Evolutionary conservation across 768 basidiomycete species (phyloP), one percentile per base, ranked within the genome.

Genomic region (Hygrocybe punicea): DNA sequence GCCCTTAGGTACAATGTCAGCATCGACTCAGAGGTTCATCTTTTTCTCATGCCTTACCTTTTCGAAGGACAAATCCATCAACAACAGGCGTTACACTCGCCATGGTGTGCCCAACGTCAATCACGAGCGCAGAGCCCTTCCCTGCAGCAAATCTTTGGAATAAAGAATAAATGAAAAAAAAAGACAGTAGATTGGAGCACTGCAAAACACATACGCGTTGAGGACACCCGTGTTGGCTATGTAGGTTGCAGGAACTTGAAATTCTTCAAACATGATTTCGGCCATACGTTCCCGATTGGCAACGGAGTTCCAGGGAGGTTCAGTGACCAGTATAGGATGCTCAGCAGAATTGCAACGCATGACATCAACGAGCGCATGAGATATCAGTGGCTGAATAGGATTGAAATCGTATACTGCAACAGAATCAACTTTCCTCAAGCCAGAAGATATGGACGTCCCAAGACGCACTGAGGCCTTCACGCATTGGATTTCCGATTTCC

Each of bases 261-360:
- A 96, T 63, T 96, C 89, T 72, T 99, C 97, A 65, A 98, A 98
- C 86, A 97, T 91, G 47, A 97, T 89, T 74, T 98, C 93, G 10
- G 93, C 91, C 87, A 98, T 91, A 54, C 88, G 82, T 75, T 98
- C 93, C 58, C 96, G 78, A 67, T 97, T 93, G n/a, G 85, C 85
- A 19, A 85, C 78, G 0, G 93, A 91, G 69, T 98, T 98, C 97
- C 97, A 99, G 3, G 94, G 87, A 6, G 94, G 89, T 69, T 99
- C 97, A 0, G 97, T 98, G 7, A 94, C 83, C 40, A 99, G 82
- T 42, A 98, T 73, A 1, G 97, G 97, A 66, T 97, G 95, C 63
- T 98, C 93, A 4, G 85, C 74, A 3, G 91, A 79, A 61, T 85
- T 84, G 56, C 84, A 83, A 19, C 83, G 83, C 79, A 98, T 86